Evolutionary conservation across 129 eudicot genomes (phyloP).

Genomic region (Flaveria brownii): DNA sequence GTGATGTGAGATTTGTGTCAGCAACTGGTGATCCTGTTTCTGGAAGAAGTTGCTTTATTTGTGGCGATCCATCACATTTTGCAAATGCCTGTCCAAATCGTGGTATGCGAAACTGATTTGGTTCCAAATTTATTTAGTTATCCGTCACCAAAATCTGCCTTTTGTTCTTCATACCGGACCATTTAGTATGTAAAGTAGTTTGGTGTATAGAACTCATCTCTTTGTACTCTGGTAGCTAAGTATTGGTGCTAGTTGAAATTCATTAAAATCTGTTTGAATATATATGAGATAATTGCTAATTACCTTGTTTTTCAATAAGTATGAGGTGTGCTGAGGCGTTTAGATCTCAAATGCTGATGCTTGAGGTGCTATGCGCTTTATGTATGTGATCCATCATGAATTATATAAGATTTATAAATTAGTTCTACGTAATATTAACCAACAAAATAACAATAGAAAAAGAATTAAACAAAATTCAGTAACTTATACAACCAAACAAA

Average conservation of each 20-base stretch:
- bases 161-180: background rate
- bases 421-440: background rate
- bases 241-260: background rate
- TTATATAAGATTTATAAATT: background rate
- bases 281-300: background rate
- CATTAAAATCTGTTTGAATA: background rate
- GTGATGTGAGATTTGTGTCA: slow-evolving; percentile 70
- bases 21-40: slow-evolving; percentile 89
- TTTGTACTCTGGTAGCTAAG: background rate
- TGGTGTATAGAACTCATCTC: background rate
- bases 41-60: slow-evolving; percentile 77
- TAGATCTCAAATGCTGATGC: background rate
- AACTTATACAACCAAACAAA: background rate
- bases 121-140: background rate
- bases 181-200: slow-evolving; percentile 6
- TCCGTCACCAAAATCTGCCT: background rate
- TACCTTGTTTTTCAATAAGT: background rate
- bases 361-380: background rate
- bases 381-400: background rate
- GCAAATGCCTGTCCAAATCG: slow-evolving; percentile 90
- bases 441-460: too few species aligned
- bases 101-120: slow-evolving; percentile 45
- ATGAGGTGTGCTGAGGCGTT: background rate
- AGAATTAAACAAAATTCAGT: background rate
- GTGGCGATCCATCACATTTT: slow-evolving; percentile 95